Evolutionary conservation across 805 yeast genomes (phyloP).

Genomic region (Brettanomyces nanus): DNA sequence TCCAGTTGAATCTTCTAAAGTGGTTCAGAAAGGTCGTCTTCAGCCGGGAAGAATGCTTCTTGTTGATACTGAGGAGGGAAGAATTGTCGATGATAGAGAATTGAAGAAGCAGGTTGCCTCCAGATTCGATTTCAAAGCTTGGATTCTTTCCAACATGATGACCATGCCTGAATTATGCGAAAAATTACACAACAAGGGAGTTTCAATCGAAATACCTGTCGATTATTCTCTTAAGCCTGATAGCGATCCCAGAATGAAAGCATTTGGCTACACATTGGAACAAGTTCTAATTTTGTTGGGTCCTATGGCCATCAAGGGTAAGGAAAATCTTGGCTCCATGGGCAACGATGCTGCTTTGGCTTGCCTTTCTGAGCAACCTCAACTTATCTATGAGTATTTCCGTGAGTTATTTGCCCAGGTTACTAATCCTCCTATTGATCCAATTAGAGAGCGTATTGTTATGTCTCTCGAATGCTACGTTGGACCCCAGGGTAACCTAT

Average conservation of each 20-base stretch:
- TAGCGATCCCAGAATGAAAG: slow-evolving; percentile 53
- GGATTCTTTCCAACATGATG: slow-evolving; percentile 84
- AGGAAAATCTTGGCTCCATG: slow-evolving; percentile 96
- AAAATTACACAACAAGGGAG: slow-evolving; percentile 42
- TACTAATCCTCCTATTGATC: slow-evolving; percentile 98
- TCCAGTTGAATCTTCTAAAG: slow-evolving; percentile 73
- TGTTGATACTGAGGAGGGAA: slow-evolving; percentile 88
- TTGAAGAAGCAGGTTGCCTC: slow-evolving; percentile 73
- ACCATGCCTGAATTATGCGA: slow-evolving; percentile 66
- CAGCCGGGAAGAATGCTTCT: slow-evolving; percentile 95
- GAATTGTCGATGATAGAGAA: slow-evolving; percentile 88
- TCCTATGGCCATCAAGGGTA: slow-evolving; percentile 90
- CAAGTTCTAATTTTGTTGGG: slow-evolving; percentile 76
- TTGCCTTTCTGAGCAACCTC: slow-evolving; percentile 89
- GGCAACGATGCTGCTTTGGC: slow-evolving; percentile 97
- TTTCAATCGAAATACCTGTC: slow-evolving; percentile 19
- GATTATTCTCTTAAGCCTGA: slow-evolving; percentile 34
- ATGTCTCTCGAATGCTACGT: slow-evolving; percentile 96
- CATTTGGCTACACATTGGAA: slow-evolving; percentile 93
- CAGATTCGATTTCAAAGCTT: slow-evolving; percentile 84
- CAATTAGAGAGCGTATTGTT: slow-evolving; percentile 92
- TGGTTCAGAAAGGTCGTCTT: slow-evolving; percentile 85
- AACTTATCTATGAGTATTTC: slow-evolving; percentile 84
- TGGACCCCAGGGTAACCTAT: slow-evolving; percentile 96
- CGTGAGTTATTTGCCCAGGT: slow-evolving; percentile 96